These are phyloP conservation scores for Ganoderma sp. DNA, from an alignment of 1,284 basidiomycete genomes.

Conservation along the genomic window DNA sequence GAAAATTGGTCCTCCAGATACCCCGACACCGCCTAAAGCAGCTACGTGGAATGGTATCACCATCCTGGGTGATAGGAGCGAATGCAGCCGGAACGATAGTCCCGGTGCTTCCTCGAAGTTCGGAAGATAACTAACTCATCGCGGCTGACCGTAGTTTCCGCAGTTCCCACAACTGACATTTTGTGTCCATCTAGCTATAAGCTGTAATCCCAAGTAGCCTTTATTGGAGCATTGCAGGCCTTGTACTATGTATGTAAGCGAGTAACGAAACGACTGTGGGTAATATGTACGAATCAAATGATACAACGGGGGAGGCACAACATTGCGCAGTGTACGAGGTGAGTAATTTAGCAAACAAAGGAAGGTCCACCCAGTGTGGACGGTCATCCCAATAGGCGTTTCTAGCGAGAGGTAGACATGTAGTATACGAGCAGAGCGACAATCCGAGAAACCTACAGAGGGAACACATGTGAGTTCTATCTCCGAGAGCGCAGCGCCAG, in stretches of 20 bases:
- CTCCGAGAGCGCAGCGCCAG: background rate
- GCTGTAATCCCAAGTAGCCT: background rate
- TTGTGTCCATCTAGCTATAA: constrained; percentile 4
- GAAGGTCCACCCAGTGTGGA: background rate
- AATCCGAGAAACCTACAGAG: background rate
- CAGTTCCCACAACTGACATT: background rate
- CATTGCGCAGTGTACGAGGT: background rate
- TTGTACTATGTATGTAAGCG: background rate
- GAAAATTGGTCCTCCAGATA: background rate
- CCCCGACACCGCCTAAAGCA: background rate
- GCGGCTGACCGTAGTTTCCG: background rate
- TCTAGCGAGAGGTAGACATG: background rate
- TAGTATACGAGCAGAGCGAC: background rate
- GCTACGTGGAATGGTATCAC: background rate
- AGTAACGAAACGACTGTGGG: background rate
- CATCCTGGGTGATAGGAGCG: background rate
- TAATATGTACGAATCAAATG: background rate
- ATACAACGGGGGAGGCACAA: background rate
- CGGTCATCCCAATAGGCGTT: background rate
- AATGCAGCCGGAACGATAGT: background rate
- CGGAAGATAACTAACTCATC: background rate
- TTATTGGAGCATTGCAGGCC: background rate
- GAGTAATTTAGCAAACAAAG: background rate
- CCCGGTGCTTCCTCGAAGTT: background rate
- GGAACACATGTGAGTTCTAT: background rate